phyloP scores from a whole-genome alignment of 345 rosid genomes.

The Eucalyptus urophylla region DNA sequence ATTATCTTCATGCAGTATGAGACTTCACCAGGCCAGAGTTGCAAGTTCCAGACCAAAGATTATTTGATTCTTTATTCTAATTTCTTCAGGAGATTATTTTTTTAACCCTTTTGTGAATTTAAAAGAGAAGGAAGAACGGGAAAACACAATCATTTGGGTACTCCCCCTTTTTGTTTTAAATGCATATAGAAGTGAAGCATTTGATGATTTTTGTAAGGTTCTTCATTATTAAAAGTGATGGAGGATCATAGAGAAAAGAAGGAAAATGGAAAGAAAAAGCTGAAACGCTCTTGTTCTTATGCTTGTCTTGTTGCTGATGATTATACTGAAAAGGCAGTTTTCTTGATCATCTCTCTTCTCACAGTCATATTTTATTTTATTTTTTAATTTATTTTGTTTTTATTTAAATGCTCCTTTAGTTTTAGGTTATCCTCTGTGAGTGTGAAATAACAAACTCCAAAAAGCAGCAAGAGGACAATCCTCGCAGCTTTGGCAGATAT shows the following conservation, averaged over 20 bases:
- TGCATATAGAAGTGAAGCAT: conserved; percentile 5
- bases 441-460: conserved; percentile 2
- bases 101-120: background rate
- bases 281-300: background rate
- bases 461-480: background rate
- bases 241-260: conserved; percentile 1
- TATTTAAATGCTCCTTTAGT: background rate
- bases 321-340: conserved; percentile 20
- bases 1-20: background rate
- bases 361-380: background rate
- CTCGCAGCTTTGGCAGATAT: conserved; percentile 3
- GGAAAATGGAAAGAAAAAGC: conserved; percentile 8
- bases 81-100: background rate
- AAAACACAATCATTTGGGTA: background rate
- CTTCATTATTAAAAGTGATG: background rate
- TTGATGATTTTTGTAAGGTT: background rate
- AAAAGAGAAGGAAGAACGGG: background rate
- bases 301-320: conserved; percentile 19
- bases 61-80: background rate
- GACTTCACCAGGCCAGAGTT: background rate
- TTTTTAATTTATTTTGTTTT: background rate
- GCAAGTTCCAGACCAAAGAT: background rate
- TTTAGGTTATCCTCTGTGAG: background rate
- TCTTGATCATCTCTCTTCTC: conserved; percentile 9
- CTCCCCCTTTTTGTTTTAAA: background rate